Evolutionary conservation across 768 basidiomycete genomes (phyloP).

Genomic region (Stropharia rugosoannulata): DNA sequence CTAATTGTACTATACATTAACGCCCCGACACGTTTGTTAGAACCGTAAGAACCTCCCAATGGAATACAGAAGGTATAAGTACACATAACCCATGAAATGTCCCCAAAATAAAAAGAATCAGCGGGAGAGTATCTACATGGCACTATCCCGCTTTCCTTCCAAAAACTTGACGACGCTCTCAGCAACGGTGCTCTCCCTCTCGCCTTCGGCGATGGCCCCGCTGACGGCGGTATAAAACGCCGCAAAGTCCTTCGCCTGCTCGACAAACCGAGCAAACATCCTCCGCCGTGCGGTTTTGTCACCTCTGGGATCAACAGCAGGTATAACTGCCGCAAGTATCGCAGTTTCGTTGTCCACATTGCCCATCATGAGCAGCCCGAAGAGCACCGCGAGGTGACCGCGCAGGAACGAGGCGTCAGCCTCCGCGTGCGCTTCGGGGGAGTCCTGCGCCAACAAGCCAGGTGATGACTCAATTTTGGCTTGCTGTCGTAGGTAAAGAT

Average conservation of each 20-base stretch:
- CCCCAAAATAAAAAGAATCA: neutral
- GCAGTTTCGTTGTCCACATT: conserved; percentile 32
- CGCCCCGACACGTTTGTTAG: neutral
- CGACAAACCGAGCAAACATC: conserved; percentile 34
- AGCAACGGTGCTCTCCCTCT: conserved; percentile 41
- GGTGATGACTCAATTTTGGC: conserved; percentile 18
- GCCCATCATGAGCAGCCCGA: conserved; percentile 54
- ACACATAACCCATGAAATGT: neutral
- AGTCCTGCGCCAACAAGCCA: conserved; percentile 15
- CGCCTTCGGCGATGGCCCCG: conserved; percentile 19
- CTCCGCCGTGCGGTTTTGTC: conserved; percentile 14
- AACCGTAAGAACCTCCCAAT: too few relatives aligned
- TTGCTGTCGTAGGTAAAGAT: conserved; percentile 45
- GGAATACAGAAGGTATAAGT: too few relatives aligned
- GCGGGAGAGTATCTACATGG: neutral
- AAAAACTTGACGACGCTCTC: conserved; percentile 54
- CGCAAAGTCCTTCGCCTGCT: conserved; percentile 47
- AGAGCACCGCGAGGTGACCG: conserved; percentile 74
- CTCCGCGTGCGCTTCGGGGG: conserved; percentile 22
- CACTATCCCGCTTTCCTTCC: conserved; percentile 36
- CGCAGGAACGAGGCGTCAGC: conserved; percentile 56
- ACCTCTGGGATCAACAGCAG: neutral
- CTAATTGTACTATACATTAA: neutral
- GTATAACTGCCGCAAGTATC: conserved; percentile 26
- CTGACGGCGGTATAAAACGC: conserved; percentile 39